Evolutionary conservation across 2,329 filamentous ascomycete genomes (phyloP), one percentile per base, ranked within the genome.

Genomic region (Ceratocystis papillata): DNA sequence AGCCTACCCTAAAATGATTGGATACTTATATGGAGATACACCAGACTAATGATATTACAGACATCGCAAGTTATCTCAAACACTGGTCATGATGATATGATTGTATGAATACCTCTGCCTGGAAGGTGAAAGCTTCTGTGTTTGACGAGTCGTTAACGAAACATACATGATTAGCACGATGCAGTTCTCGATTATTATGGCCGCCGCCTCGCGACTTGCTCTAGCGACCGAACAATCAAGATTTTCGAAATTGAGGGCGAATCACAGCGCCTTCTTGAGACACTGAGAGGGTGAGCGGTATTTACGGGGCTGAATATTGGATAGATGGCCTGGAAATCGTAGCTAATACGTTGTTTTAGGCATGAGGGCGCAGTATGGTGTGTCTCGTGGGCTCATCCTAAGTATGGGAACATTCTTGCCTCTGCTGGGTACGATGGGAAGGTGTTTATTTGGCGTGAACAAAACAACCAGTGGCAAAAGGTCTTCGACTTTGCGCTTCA

Each of bases 121-220:
- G 17, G 22, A 17, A 10, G 5, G 22, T 15, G 17, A 28, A 25
- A 53, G 25, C 20, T 41, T 41, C 10, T 28, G 5, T 22, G 7
- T 25, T 28, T 44, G 48, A 62, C 57, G 20, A 55, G 50, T n/a
- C 3, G 25, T 53, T 37, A 48, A 60, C 67, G 65, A 69, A 70
- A 69, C 69, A 59, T 69, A 71, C 65, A 41, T 15, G 37, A 41
- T 70, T 70, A 90, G 93, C 94, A 99, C 77, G 94, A 99, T 83
- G 94, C 94, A 70, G 93, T 96, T 70, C 87, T 99, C 74, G 94
- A 99, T 77, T 99, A 97, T 81, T 99, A 97, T 77, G 94, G 94
- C 74, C 87, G 94, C 71, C 88, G 93, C 74, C 85, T 99, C 72
- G 94, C 94, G 69, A 99, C 94, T 70, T 97, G 94, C 78, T 96